Evolutionary conservation across 1,284 basidiomycete species (phyloP).

Genomic region (Cystobasidium sp.): DNA sequence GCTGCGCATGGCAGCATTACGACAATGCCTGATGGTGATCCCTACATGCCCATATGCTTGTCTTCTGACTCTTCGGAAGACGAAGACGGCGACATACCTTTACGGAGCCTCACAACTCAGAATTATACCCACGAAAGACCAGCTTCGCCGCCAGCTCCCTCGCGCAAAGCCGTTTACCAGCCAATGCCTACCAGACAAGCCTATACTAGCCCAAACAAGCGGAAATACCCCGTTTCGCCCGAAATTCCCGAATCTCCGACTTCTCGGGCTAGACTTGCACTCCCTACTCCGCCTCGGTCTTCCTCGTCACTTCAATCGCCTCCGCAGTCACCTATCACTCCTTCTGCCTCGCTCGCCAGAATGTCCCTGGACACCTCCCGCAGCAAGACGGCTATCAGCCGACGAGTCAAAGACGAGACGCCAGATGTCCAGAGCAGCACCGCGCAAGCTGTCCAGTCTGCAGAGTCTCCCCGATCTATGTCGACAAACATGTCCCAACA

Average conservation of each 20-base stretch:
- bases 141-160: neutral
- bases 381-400: neutral
- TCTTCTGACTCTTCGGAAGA: conserved; percentile 7
- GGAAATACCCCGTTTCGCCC: conserved; percentile 6
- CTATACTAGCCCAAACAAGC: conserved; percentile 4
- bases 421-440: neutral
- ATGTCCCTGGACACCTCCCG: neutral
- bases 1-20: neutral
- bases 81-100: conserved; percentile 2
- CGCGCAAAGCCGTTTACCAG: neutral
- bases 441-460: neutral
- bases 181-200: neutral
- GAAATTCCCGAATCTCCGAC: neutral
- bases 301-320: neutral
- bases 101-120: neutral
- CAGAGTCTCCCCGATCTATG: neutral
- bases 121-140: neutral
- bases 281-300: conserved; percentile 23
- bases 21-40: neutral
- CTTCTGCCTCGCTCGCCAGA: conserved; percentile 1
- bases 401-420: conserved; percentile 6
- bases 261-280: neutral
- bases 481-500: neutral
- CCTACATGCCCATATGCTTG: neutral
- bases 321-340: neutral